Evolutionary conservation across 805 yeast genomes (phyloP), one percentile per base, ranked within the genome.

Genomic region (Spathaspora arborariae): DNA sequence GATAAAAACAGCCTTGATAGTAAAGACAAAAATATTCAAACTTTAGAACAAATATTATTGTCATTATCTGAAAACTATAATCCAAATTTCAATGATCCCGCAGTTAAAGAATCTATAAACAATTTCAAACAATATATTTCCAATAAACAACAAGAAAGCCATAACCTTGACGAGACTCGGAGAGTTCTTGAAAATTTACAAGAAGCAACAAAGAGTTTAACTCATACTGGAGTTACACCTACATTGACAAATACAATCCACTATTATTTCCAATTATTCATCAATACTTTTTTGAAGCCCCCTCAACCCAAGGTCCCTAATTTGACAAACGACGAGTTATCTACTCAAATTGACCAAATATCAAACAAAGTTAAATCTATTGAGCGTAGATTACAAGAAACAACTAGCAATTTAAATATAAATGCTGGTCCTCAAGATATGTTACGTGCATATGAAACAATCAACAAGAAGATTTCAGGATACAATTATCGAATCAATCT

Each of bases 81-180:
- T 56, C 88, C 86, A 41, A 85, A 89, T 56, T 80, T 89, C 67
- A 89, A 91, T 59, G 97, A 91, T 64, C 80, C 81, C 6, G 95
- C 91, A 0, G 97, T 91, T 16, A 88, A 88, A 61, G 76, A 72
- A 18, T 82, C 91, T 1, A 82, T 89, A 15, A 68, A 76, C 16
- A 67, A 69, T 0, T 84, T 64, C 58, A 79, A 77, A 39, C 75
- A 79, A 51, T 73, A 76, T 53, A 53, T 63, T 7, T 74, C 78
- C 9, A 75, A 75, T 51, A 63, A 67, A 36, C 64, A 56, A 10
- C 59, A 52, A 3, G 27, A 42, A 3, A 36, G 19, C 18, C 39
- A 36, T 5, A 45, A 41, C 11, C 26, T 42, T 7, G 39, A 22
- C 11, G 49, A 42, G 21, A 42, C 49, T 11, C 40, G 39, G 15